Evolutionary conservation across 2,329 filamentous ascomycete species (phyloP).

Genomic region (Arthrobotrys megalospora): DNA sequence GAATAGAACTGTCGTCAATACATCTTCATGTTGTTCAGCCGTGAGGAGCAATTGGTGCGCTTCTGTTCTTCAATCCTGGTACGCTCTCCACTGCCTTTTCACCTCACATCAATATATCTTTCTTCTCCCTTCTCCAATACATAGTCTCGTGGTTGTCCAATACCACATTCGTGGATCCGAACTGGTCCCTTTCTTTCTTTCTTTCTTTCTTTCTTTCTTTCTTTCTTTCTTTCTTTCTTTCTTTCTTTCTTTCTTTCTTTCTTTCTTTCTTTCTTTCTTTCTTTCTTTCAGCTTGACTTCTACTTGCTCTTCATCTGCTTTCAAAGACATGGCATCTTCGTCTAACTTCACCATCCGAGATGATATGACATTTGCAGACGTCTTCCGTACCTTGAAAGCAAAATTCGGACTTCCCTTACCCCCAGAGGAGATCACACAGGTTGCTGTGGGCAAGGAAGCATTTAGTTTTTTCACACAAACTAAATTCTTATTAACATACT

Average conservation of each 20-base stretch:
- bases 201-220: background rate
- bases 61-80: conserved; percentile 3
- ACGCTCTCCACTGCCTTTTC: background rate
- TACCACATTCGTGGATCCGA: too few relatives aligned
- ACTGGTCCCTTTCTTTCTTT: too few relatives aligned
- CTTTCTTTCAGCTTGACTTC: background rate
- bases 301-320: background rate
- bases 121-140: background rate
- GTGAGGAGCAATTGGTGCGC: conserved; percentile 8
- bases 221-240: too few relatives aligned
- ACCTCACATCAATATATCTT: background rate
- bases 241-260: too few relatives aligned
- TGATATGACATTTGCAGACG: conserved; percentile 31
- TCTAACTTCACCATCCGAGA: conserved; percentile 23
- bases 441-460: conserved; percentile 4
- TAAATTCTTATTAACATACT: conserved; percentile 45
- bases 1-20: background rate
- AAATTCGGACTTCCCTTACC: conserved; percentile 49
- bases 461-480: conserved; percentile 21
- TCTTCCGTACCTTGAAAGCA: conserved; percentile 32
- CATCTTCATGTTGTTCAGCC: conserved; percentile 7
- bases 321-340: conserved; percentile 29
- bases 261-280: too few relatives aligned
- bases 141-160: too few relatives aligned
- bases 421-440: conserved; percentile 30